A percentile compares a stretch with the other conserved stretches of the same genome.
phyloP scores from a whole-genome alignment of 176 grass and related monocot genomes.

The barley (Hordeum vulgare) region DNA sequence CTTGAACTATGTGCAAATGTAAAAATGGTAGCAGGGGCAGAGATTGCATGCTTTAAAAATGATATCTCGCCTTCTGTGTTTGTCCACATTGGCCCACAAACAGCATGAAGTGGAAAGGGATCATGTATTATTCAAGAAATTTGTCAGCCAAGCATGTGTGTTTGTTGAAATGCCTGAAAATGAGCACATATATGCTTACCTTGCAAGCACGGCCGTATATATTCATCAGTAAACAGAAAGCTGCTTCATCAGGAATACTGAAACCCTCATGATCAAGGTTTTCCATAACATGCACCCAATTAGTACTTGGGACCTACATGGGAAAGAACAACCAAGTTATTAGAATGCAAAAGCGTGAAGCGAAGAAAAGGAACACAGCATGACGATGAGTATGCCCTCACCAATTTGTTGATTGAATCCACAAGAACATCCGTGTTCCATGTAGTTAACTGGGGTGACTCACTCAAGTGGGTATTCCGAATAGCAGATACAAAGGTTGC shows the following conservation, averaged over 20 bases:
- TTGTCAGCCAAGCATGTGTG: too few relatives aligned
- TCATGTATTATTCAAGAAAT: too few relatives aligned
- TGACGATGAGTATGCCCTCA: constrained; percentile 31
- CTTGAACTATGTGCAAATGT: too few relatives aligned
- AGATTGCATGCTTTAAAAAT: too few relatives aligned
- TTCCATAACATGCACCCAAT: constrained; percentile 72
- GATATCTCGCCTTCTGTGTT: too few relatives aligned
- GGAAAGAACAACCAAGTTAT: constrained; percentile 22
- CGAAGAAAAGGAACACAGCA: constrained; percentile 15
- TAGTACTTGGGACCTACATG: constrained; percentile 59
- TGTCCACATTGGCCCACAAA: too few relatives aligned
- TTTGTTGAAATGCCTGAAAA: too few relatives aligned
- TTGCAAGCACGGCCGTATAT: too few relatives aligned
- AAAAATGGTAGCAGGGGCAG: too few relatives aligned
- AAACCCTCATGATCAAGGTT: constrained; percentile 84
- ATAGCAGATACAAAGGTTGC: constrained; percentile 58
- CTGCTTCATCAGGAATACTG: constrained; percentile 65
- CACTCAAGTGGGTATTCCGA: constrained; percentile 39
- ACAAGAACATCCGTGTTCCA: constrained; percentile 72
- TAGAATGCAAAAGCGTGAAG: constrained; percentile 7
- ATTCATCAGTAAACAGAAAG: constrained; percentile 56
- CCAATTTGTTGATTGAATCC: constrained; percentile 72
- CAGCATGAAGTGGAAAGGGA: too few relatives aligned
- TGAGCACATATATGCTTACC: too few relatives aligned
- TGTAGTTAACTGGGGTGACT: constrained; percentile 39